A percentile compares a stretch with the other conserved stretches of the same genome.
phyloP scores from a whole-genome alignment of 371 early-diverging fungal species.

The Mucor irregularis region DNA sequence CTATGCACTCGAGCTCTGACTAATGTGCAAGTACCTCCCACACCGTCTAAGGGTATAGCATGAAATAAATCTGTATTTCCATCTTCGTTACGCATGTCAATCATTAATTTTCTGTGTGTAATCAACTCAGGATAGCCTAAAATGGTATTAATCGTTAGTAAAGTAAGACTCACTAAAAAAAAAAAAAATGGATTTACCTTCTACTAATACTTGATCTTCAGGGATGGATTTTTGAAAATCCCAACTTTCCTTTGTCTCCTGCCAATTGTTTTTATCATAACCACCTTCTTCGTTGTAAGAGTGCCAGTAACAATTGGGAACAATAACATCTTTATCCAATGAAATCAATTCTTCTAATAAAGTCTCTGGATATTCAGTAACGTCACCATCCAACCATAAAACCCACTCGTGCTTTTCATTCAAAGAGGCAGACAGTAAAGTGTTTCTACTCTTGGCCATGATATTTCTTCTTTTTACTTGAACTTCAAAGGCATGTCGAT shows the following conservation, averaged over 20 bases:
- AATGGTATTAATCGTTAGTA: too few relatives aligned
- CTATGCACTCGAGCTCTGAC: conserved; percentile 73
- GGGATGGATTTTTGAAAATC: conserved; percentile 55
- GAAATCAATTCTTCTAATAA: conserved; percentile 56
- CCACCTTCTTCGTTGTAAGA: conserved; percentile 44
- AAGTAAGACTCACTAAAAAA: too few relatives aligned
- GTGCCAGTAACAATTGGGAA: conserved; percentile 57
- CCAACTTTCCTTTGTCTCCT: conserved; percentile 59
- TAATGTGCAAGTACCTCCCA: conserved; percentile 51
- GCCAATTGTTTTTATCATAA: conserved; percentile 76
- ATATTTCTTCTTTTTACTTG: conserved; percentile 59
- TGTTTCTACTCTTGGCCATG: conserved; percentile 68
- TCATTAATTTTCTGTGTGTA: conserved; percentile 48
- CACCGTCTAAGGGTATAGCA: conserved; percentile 45
- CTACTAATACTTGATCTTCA: conserved; percentile 40
- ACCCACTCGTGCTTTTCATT: conserved; percentile 65
- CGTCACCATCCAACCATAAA: conserved; percentile 74
- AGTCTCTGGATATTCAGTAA: conserved; percentile 57
- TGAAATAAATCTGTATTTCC: conserved; percentile 25
- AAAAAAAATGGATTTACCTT: conserved; percentile 30
- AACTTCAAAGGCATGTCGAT: conserved; percentile 58
- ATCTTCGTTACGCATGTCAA: conserved; percentile 42
- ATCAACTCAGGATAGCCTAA: conserved; percentile 42
- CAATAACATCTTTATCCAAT: conserved; percentile 57
- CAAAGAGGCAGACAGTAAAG: conserved; percentile 55